These are phyloP conservation scores for Trifolium subterraneum DNA, from an alignment of 306 rosid genomes.

Conservation along the genomic window DNA sequence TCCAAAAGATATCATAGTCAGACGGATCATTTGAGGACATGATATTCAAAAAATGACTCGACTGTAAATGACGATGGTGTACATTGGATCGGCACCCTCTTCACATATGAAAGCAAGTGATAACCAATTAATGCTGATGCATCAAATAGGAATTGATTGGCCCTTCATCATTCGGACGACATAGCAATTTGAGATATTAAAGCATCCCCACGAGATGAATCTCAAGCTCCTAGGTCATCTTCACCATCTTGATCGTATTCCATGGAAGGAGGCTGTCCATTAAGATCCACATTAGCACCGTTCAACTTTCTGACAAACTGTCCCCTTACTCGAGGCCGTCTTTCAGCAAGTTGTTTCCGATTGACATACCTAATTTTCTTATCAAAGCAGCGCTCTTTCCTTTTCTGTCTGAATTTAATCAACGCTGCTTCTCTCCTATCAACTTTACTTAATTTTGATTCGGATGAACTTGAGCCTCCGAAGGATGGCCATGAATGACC, in stretches of 20 bases:
- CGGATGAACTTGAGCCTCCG: constrained; percentile 62
- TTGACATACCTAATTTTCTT: constrained; percentile 93
- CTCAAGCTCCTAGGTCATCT: constrained; percentile 50
- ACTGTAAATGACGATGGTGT: constrained; percentile 30
- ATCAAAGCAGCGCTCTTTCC: constrained; percentile 94
- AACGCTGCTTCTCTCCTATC: constrained; percentile 97
- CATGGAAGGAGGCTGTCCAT: constrained; percentile 73
- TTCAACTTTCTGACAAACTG: constrained; percentile 92
- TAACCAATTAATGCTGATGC: constrained; percentile 31
- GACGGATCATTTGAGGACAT: constrained; percentile 7
- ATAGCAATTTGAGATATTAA: constrained; percentile 35
- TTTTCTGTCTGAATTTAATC: constrained; percentile 93
- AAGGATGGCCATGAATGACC: constrained; percentile 72
- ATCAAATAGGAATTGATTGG: constrained; percentile 6
- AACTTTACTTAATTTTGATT: constrained; percentile 65
- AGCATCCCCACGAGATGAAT: constrained; percentile 50
- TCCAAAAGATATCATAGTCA: constrained; percentile 26
- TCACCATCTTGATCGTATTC: constrained; percentile 73
- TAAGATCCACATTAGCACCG: constrained; percentile 79
- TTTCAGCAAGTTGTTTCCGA: constrained; percentile 84
- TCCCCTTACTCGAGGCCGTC: constrained; percentile 90
- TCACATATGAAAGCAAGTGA: constrained; percentile 14
- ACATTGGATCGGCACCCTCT: constrained; percentile 8
- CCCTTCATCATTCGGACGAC: constrained; percentile 15
- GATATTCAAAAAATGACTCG: constrained; percentile 8